These are phyloP conservation scores for Neonectria hederae DNA, from an alignment of 2,329 filamentous ascomycete genomes.

Conservation along the genomic window DNA sequence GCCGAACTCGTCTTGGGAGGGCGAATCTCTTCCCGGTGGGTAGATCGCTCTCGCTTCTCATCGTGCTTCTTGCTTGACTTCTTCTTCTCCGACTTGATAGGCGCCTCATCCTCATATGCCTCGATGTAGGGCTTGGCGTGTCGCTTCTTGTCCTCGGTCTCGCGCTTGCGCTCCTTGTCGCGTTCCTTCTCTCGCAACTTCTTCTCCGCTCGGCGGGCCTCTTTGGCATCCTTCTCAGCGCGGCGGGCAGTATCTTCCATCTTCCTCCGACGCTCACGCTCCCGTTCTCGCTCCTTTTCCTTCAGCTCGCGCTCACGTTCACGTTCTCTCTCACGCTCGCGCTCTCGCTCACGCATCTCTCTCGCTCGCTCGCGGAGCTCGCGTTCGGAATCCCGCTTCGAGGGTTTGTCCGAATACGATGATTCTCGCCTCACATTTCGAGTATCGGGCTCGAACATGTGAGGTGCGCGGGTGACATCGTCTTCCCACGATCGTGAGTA, in stretches of 20 bases:
- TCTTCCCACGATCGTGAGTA: constrained; percentile 58
- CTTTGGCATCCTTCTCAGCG: constrained; percentile 42
- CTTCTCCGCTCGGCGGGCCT: constrained; percentile 48
- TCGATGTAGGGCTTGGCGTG: constrained; percentile 50
- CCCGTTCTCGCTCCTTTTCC: constrained; percentile 41
- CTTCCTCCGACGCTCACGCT: constrained; percentile 42
- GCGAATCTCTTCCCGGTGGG: constrained; percentile 45
- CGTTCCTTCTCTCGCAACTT: constrained; percentile 44
- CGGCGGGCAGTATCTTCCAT: constrained; percentile 38
- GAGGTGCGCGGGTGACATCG: constrained; percentile 44
- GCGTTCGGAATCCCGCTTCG: constrained; percentile 53
- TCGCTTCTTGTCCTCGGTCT: constrained; percentile 50
- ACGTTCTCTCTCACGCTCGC: constrained; percentile 40
- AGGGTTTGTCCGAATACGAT: constrained; percentile 58
- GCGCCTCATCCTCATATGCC: constrained; percentile 45
- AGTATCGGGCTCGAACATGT: constrained; percentile 56
- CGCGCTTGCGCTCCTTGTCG: constrained; percentile 51
- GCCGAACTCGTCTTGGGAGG: constrained; percentile 31
- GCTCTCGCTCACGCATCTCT: constrained; percentile 45
- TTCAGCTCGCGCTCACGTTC: constrained; percentile 42
- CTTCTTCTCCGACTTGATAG: constrained; percentile 47
- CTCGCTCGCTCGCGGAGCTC: constrained; percentile 44
- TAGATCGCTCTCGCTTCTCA: constrained; percentile 48
- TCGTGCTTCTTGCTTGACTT: constrained; percentile 53
- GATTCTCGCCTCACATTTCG: constrained; percentile 55